These are phyloP conservation scores for Heterotrichella gracilis DNA, from an alignment of 352 stramenopile species.

Conservation along the genomic window DNA sequence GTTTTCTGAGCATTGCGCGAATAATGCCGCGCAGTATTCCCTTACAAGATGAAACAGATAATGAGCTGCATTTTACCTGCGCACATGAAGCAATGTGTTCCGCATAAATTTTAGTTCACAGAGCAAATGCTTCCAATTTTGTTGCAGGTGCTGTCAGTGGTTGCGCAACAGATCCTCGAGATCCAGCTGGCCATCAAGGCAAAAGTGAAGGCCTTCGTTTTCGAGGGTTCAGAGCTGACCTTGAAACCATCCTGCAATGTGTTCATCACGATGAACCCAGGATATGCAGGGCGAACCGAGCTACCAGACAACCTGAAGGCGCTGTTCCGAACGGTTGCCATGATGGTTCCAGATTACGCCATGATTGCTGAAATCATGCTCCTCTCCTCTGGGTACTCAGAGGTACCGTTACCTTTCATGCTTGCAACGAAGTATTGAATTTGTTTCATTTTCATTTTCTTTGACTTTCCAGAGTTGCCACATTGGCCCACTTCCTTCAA, in stretches of 20 bases:
- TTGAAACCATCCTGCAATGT: slow-evolving; percentile 29
- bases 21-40: no score
- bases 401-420: no score
- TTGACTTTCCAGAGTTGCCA: no score
- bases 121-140: no score
- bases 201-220: slow-evolving; percentile 27
- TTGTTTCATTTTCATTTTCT: no score
- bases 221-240: slow-evolving; percentile 32
- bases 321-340: slow-evolving; percentile 60
- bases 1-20: no score
- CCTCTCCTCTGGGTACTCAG: slow-evolving; percentile 60
- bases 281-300: slow-evolving; percentile 52
- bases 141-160: slow-evolving; percentile 64
- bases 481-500: no score
- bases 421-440: no score
- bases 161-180: slow-evolving; percentile 44
- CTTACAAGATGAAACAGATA: no score
- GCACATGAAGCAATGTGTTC: no score
- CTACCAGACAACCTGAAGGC: slow-evolving; percentile 55
- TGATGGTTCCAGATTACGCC: slow-evolving; percentile 76
- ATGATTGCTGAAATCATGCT: slow-evolving; percentile 81
- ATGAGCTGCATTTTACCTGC: no score
- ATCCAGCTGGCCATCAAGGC: slow-evolving; percentile 26
- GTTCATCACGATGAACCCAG: slow-evolving; percentile 60
- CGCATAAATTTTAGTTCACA: no score